A percentile compares a stretch with the other conserved stretches of the same genome.
Conservation (phyloP, 768 basidiomycete species). For the Tulasnella sp. region DNA sequence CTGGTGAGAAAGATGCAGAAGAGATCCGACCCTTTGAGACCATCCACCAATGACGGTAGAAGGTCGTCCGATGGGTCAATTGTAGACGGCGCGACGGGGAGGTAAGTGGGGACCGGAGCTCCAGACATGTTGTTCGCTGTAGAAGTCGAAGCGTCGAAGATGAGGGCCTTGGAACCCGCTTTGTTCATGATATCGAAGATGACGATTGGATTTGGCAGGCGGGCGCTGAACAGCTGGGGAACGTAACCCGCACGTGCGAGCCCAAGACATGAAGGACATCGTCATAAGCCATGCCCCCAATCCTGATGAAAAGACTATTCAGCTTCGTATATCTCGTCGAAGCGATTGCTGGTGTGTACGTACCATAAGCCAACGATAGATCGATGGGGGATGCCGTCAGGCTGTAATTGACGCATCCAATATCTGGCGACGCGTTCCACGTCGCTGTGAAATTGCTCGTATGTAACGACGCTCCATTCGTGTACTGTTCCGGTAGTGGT, state of each 20-base stretch:
- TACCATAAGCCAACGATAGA: constrained; percentile 69
- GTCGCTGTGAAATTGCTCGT: constrained; percentile 52
- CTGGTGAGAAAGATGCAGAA: constrained; percentile 71
- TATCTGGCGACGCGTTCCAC: constrained; percentile 56
- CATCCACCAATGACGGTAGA: no score
- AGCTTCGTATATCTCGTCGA: constrained; percentile 3
- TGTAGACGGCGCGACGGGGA: no score
- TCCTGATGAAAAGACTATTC: constrained; percentile 35
- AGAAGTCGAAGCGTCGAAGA: constrained; percentile 38
- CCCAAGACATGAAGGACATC: constrained; percentile 68
- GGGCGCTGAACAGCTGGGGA: constrained; percentile 67
- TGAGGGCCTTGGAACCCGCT: constrained; percentile 51
- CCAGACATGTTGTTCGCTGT: no score
- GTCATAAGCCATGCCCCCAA: constrained; percentile 58
- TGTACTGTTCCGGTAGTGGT: constrained; percentile 33
- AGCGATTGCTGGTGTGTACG: constrained; percentile 24
- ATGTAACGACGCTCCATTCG: constrained; percentile 53
- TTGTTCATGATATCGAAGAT: constrained; percentile 58
- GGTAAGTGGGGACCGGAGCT: no score
- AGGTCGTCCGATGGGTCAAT: no score
- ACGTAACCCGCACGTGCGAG: constrained; percentile 66
- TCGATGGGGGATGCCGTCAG: constrained; percentile 37
- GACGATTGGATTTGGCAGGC: constrained; percentile 59
- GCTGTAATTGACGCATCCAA: constrained; percentile 45
- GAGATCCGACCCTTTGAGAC: constrained; percentile 31